A percentile compares a stretch with the other conserved stretches of the same genome.
phyloP scores from a whole-genome alignment of 1,139 yeast genomes.

The Zygoascus sp. region DNA sequence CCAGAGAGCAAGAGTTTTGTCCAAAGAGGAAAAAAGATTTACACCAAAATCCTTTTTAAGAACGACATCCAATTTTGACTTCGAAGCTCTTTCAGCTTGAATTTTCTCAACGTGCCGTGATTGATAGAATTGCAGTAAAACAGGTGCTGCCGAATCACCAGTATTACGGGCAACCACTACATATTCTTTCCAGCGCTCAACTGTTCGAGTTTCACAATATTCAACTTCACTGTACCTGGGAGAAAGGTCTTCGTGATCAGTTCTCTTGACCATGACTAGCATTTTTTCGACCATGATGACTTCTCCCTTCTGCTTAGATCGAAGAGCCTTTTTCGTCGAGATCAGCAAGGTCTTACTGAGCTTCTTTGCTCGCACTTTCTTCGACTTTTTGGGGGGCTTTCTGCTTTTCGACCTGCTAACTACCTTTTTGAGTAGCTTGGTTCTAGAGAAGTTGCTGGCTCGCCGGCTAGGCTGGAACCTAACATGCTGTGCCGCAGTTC shows the following conservation, averaged over 20 bases:
- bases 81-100: slow-evolving; percentile 32
- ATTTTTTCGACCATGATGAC: slow-evolving; percentile 60
- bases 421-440: background rate
- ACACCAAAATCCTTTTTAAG: slow-evolving; percentile 37
- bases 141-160: slow-evolving; percentile 44
- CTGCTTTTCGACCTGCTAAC: background rate
- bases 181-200: slow-evolving; percentile 77
- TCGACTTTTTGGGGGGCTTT: background rate
- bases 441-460: background rate
- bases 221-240: slow-evolving; percentile 44
- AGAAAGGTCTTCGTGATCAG: slow-evolving; percentile 31
- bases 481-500: too few relatives aligned
- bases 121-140: slow-evolving; percentile 59
- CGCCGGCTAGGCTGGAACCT: too few relatives aligned
- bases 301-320: slow-evolving; percentile 47
- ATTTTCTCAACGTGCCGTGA: slow-evolving; percentile 39
- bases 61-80: slow-evolving; percentile 25
- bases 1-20: slow-evolving; percentile 61
- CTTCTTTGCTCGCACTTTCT: background rate
- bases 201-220: slow-evolving; percentile 49
- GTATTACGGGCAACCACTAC: slow-evolving; percentile 61
- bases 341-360: slow-evolving; percentile 9
- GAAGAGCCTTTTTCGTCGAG: slow-evolving; percentile 19
- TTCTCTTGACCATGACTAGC: slow-evolving; percentile 54
- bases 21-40: slow-evolving; percentile 58